Evolutionary conservation across 1,284 basidiomycete genomes (phyloP).

Genomic region (Sporisorium iseilematis-ciliati): DNA sequence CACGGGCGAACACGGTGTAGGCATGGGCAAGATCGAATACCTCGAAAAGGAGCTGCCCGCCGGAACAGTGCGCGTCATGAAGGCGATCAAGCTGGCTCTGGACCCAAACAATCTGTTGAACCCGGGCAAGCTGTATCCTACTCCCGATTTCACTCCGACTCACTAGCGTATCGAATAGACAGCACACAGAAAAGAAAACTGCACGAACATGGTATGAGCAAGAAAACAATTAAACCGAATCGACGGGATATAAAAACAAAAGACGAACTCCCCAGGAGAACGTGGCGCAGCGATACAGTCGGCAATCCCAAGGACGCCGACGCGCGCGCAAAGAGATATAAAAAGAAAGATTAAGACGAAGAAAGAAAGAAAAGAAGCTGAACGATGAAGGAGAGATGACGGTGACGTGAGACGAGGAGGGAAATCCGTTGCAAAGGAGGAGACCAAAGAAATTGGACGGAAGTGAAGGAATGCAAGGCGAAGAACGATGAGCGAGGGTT

Average conservation of each 20-base stretch:
- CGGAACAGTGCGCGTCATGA: slow-evolving; percentile 55
- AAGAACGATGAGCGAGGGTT: background rate
- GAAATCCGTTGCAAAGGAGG: slow-evolving; percentile 4
- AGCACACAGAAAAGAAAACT: background rate
- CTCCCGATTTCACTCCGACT: slow-evolving; percentile 10
- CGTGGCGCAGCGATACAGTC: slow-evolving; percentile 8
- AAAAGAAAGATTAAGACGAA: background rate
- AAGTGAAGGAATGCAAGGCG: background rate
- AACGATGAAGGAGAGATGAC: background rate
- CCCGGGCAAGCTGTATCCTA: slow-evolving; percentile 58
- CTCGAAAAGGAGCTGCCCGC: slow-evolving; percentile 57
- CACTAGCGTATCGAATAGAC: slow-evolving; percentile 4
- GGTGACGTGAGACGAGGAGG: background rate
- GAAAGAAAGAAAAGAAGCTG: background rate
- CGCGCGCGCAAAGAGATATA: background rate
- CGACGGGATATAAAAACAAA: slow-evolving; percentile 1
- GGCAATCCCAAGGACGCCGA: too few relatives aligned
- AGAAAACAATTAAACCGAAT: background rate
- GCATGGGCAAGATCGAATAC: slow-evolving; percentile 58
- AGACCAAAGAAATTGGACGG: background rate
- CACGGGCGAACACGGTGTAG: slow-evolving; percentile 69
- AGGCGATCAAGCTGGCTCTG: slow-evolving; percentile 53
- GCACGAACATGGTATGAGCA: background rate
- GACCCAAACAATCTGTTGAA: slow-evolving; percentile 63
- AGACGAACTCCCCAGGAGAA: slow-evolving; percentile 6